These are phyloP conservation scores for Eruca vesicaria DNA, from an alignment of 441 rosid genomes.

Conservation along the genomic window DNA sequence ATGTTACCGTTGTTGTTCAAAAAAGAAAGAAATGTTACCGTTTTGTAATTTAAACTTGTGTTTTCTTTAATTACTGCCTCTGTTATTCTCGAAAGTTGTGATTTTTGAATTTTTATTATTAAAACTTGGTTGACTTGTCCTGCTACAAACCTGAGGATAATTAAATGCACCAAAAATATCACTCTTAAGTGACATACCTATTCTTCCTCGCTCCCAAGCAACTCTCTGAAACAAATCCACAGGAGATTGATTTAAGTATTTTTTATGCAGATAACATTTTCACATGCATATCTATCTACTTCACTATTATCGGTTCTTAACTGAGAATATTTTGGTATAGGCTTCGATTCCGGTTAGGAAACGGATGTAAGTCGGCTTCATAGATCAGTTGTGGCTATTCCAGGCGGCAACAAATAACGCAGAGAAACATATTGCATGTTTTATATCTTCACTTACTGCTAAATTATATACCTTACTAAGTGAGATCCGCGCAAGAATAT, in stretches of 20 bases:
- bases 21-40: too few species aligned
- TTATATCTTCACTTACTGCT: too few species aligned
- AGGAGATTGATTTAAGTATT: conserved; percentile 7
- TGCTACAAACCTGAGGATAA: too few species aligned
- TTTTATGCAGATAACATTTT: neutral
- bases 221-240: conserved; percentile 57
- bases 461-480: too few species aligned
- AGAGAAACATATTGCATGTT: conserved; percentile 10
- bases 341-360: conserved; percentile 91
- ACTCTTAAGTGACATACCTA: conserved; percentile 68
- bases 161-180: too few species aligned
- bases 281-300: neutral
- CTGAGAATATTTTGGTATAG: conserved; percentile 91
- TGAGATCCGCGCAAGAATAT: too few species aligned
- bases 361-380: conserved; percentile 78
- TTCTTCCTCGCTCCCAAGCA: conserved; percentile 96
- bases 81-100: too few species aligned
- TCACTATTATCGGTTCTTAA: conserved; percentile 30
- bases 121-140: too few species aligned
- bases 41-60: too few species aligned
- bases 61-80: too few species aligned
- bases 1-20: too few species aligned
- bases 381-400: conserved; percentile 94
- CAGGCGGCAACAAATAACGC: conserved; percentile 60
- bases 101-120: too few species aligned